These are phyloP conservation scores for Panaeolus papilionaceus DNA, from an alignment of 768 basidiomycete species.

Conservation along the genomic window DNA sequence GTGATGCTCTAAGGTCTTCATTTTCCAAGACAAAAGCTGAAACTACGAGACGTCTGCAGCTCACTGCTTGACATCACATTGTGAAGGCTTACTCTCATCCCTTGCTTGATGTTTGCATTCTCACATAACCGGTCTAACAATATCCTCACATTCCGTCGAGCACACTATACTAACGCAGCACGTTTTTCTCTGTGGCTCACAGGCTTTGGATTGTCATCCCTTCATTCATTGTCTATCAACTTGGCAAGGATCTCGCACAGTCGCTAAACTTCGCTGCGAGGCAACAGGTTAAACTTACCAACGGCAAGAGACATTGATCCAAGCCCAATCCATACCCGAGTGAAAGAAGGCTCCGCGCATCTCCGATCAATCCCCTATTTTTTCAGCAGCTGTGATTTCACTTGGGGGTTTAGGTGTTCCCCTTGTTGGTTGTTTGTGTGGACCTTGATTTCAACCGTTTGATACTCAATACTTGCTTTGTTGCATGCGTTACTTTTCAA, in stretches of 20 bases:
- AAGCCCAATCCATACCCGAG: neutral
- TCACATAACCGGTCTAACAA: neutral
- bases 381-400: too few species aligned
- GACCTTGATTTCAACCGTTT: too few species aligned
- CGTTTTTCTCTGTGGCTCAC: constrained; percentile 8
- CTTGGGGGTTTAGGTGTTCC: too few species aligned
- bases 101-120: neutral
- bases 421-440: too few species aligned
- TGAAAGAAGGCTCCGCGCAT: too few species aligned
- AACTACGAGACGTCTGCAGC: too few species aligned
- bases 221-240: constrained; percentile 56
- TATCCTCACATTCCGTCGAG: neutral
- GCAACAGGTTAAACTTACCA: constrained; percentile 8
- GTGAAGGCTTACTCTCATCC: neutral
- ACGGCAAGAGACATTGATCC: constrained; percentile 11
- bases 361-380: too few species aligned
- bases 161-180: neutral
- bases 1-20: too few species aligned
- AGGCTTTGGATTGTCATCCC: constrained; percentile 86
- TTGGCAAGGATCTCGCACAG: constrained; percentile 66
- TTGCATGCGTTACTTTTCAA: too few species aligned
- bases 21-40: too few species aligned
- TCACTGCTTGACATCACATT: neutral
- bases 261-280: constrained; percentile 40
- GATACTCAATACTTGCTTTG: too few species aligned